Conservation (phyloP, 1,139 yeast genomes). For the Debaryomycetaceae sp. region DNA sequence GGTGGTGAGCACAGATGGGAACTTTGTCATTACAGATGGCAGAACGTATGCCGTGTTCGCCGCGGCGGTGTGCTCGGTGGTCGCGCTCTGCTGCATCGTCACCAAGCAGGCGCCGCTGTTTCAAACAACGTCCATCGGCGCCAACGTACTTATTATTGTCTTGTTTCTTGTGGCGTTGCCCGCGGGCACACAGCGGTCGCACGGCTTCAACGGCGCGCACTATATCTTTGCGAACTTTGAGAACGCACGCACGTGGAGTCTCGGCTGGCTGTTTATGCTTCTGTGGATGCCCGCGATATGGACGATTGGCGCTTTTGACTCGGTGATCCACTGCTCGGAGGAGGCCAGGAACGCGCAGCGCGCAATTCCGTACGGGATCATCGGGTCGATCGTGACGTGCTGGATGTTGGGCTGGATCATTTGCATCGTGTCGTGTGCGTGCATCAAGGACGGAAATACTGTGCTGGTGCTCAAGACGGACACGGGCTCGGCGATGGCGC, state of each 20-base stretch:
- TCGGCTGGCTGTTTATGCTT: conserved; percentile 42
- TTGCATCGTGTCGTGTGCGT: conserved; percentile 43
- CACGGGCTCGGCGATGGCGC: conserved; percentile 53
- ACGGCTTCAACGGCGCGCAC: conserved; percentile 27
- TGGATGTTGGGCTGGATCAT: conserved; percentile 53
- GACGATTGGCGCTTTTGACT: conserved; percentile 24
- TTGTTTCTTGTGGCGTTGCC: conserved; percentile 65
- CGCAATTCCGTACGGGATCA: conserved; percentile 23
- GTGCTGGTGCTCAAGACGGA: conserved; percentile 24
- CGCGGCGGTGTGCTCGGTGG: conserved; percentile 19
- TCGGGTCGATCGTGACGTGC: conserved; percentile 44
- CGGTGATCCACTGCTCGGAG: conserved; percentile 22
- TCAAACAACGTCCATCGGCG: conserved; percentile 48
- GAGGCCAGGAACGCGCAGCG: conserved; percentile 18
- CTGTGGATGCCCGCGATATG: conserved; percentile 23
- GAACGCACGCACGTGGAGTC: conserved; percentile 47
- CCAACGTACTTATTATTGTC: conserved; percentile 44
- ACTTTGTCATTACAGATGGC: conserved; percentile 20
- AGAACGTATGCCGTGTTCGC: conserved; percentile 27
- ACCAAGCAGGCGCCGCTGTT: conserved; percentile 39
- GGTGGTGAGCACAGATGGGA: conserved; percentile 18
- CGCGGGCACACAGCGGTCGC: conserved; percentile 28
- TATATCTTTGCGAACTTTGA: conserved; percentile 40
- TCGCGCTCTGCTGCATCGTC: conserved; percentile 19
- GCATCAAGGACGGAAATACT: conserved; percentile 38